Evolutionary conservation across 164 flowering plant species (phyloP), one percentile per base, ranked within the genome.

Genomic region (Vitis rotundifolia): DNA sequence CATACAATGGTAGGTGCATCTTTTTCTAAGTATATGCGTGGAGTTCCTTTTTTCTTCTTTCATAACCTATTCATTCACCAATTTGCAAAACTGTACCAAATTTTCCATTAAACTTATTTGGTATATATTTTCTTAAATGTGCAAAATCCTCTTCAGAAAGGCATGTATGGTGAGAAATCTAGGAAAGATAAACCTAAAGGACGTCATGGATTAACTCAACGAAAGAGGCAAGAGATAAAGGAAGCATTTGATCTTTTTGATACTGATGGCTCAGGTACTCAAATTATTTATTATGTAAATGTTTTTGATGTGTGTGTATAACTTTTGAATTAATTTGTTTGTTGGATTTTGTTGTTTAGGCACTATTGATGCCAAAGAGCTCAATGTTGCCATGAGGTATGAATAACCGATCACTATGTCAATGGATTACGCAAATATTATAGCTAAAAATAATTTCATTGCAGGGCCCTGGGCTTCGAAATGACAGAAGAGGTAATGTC

Each of bases 321-420:
- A 19, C 16, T 7, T 22, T 50, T 49, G 10, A 53, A 13, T 59
- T 52, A 11, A 58, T 3, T 58, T 29, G n/a, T 31, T 67, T 44
- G n/a, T 52, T 59, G 71, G 28, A 18, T 44, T 71, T 68, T 61
- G 51, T 71, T 68, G 0, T 64, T 7, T 44, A 94, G 98, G 95
- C 47, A 96, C 95, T 11, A 96, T 95, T 83, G 99, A 96, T 84
- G 97, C 98, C 14, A 93, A 88, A 68, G 99, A 96, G 80, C 85
- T 96, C 77, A 93, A 91, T 81, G 95, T 91, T 63, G 99, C 99
- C 59, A 96, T 96, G 99, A 96, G 99, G 99, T 96, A 63, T 61
- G 53, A n/a, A 19, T 47, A 15, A 22, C 31, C 48, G 11, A 4
- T 9, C 3, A 28, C 3, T 22, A 12, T 1, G 7, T 12, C 49